Base-by-base conservation (phyloP, 371 early-diverging fungal species). In the Lichtheimia ornata region DNA sequence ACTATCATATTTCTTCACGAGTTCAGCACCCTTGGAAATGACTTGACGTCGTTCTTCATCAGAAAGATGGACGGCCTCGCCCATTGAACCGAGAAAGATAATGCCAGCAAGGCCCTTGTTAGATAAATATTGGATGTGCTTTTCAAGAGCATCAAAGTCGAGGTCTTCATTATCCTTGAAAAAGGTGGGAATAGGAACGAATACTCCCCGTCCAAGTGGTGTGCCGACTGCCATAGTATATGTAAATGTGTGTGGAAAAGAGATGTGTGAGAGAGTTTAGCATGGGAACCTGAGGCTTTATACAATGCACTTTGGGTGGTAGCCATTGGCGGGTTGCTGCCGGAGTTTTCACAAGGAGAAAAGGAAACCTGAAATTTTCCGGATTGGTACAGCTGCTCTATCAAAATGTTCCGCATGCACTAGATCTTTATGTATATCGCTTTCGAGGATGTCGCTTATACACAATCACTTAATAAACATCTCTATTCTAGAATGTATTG, bases 121-220 rank as follows among this genome's bases (percentile, higher is more conserved):
- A 41, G 70, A 43, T 35, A 80, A 58, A 42, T 63, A 73, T n/a
- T 61, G 35, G 28, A 80, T 65, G 44, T 80, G 81, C 24, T 67
- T 60, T 44, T 80, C 74, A 24, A 80, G 62, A 9, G 77, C 51
- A 22, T 66, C 74, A 40, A 75, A 62, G 42, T 80, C 81, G 30
- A 80, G 61, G 28, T 77, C 77, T 62, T 80, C 81, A 51, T 77
- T 73, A 45, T 64, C 66, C 20, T 68, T 62, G 67, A 80, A 80
- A 55, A 80, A 80, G 13, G 72, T 77, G 41, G 77, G 77, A 9
- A 75, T 73, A 53, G 81, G 81, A 27, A 80, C 77, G 58, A 67
- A 75, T 25, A 77, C 59, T 51, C 81, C 81, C 24, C 62, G 49
- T 9, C 57, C 57, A 27, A 56, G 57, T 44, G 57, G 45, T 43